A percentile compares a stretch with the other conserved stretches of the same genome.
Conservation (phyloP, 1,284 basidiomycete species). For the Rhodotorula glutinis region DNA sequence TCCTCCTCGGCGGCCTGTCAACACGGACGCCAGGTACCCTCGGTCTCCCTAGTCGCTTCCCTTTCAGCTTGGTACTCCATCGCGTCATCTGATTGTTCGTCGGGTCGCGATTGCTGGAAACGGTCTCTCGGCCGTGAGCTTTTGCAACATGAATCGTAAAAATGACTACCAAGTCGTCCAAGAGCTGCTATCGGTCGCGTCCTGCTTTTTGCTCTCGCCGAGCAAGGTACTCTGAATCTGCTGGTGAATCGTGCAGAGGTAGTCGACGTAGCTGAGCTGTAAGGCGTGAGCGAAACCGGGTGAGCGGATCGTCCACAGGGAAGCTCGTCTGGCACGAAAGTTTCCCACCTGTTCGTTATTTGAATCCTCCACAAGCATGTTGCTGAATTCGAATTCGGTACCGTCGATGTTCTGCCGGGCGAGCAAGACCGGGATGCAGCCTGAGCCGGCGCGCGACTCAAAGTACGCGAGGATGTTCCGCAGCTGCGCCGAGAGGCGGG, state of each 20-base stretch:
- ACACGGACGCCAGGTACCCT: too few relatives aligned
- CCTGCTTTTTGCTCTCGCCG: slow-evolving; percentile 38
- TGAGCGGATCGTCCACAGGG: background rate
- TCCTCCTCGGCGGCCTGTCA: too few relatives aligned
- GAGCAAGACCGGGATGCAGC: slow-evolving; percentile 66
- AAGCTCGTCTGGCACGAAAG: background rate
- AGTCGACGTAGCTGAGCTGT: slow-evolving; percentile 58
- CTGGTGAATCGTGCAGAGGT: slow-evolving; percentile 39
- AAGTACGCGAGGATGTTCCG: slow-evolving; percentile 76
- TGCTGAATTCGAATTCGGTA: slow-evolving; percentile 90
- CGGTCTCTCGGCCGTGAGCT: too few relatives aligned
- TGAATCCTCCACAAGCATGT: slow-evolving; percentile 94
- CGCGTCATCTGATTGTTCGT: too few relatives aligned
- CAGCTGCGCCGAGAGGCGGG: slow-evolving; percentile 76
- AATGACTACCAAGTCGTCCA: slow-evolving; percentile 26
- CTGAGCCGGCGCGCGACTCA: slow-evolving; percentile 60
- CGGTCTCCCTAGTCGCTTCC: too few relatives aligned
- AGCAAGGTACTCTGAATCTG: slow-evolving; percentile 40
- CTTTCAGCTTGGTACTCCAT: too few relatives aligned
- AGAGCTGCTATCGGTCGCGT: slow-evolving; percentile 19
- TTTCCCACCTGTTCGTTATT: slow-evolving; percentile 72
- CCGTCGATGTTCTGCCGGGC: slow-evolving; percentile 92
- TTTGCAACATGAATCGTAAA: too few relatives aligned
- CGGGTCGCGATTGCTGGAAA: too few relatives aligned
- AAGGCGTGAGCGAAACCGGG: background rate